Evolutionary conservation across 2,329 filamentous ascomycete species (phyloP).

Genomic region (Fusarium marasasianum): DNA sequence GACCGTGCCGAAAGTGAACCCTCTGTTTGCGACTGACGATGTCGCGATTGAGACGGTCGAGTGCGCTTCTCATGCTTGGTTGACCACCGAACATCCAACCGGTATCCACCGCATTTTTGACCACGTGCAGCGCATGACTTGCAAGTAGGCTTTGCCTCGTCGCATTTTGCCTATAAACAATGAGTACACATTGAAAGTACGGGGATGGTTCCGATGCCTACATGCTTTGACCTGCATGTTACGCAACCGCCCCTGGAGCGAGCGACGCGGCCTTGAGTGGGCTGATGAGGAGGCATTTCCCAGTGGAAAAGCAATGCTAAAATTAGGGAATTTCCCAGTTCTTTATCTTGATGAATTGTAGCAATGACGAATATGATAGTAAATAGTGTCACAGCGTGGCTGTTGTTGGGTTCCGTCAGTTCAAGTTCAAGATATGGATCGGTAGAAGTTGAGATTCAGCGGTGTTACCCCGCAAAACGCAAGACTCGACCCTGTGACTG

Average conservation of each 20-base stretch:
- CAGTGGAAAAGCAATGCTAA: rapidly evolving
- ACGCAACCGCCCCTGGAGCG: neutral
- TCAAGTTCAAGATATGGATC: neutral
- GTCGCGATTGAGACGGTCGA: neutral
- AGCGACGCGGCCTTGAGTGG: neutral
- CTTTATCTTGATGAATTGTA: rapidly evolving
- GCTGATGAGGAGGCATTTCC: neutral
- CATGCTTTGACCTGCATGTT: neutral
- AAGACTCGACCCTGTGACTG: neutral
- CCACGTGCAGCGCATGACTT: neutral
- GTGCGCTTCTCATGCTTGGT: neutral
- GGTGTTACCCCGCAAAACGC: neutral
- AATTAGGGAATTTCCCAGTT: rapidly evolving
- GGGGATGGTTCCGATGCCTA: neutral
- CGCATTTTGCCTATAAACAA: neutral
- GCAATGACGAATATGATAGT: neutral
- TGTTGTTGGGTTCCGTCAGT: neutral
- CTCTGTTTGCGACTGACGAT: neutral
- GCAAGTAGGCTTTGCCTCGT: neutral
- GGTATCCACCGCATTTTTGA: neutral
- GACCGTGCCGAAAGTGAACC: neutral
- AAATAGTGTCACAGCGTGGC: neutral
- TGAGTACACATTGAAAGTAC: neutral
- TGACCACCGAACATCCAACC: neutral
- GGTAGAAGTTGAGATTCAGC: neutral